Evolutionary conservation across 768 basidiomycete genomes (phyloP).

Genomic region (Gymnopilus dilepis): DNA sequence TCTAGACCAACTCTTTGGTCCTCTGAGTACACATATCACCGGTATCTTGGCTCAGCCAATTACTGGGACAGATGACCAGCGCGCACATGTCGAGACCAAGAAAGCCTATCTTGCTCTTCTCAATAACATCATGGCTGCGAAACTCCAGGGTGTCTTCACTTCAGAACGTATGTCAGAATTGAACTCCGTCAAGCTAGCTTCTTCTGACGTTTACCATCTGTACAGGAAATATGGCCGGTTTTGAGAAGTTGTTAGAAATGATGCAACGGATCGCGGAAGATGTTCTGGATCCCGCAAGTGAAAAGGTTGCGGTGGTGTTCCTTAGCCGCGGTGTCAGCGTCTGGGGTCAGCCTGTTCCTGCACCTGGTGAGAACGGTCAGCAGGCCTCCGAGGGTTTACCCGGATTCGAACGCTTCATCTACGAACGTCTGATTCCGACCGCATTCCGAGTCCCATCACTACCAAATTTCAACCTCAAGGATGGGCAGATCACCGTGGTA

Average conservation of each 20-base stretch:
- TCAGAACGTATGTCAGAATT: constrained; percentile 72
- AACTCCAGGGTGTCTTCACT: constrained; percentile 82
- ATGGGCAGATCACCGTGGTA: constrained; percentile 86
- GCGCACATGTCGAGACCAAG: constrained; percentile 81
- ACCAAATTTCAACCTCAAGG: constrained; percentile 85
- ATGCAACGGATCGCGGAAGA: constrained; percentile 79
- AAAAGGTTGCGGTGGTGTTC: constrained; percentile 83
- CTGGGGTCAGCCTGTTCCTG: constrained; percentile 65
- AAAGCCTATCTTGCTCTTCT: constrained; percentile 87
- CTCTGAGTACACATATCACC: constrained; percentile 83
- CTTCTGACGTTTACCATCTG: background rate
- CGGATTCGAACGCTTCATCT: constrained; percentile 92
- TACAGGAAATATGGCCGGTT: constrained; percentile 55
- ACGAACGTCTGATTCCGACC: constrained; percentile 81
- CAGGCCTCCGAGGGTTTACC: constrained; percentile 57
- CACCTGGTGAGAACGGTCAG: constrained; percentile 39
- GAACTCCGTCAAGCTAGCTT: background rate
- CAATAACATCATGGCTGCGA: constrained; percentile 80
- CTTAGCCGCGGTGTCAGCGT: constrained; percentile 67
- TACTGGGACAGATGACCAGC: constrained; percentile 85
- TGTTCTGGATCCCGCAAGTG: constrained; percentile 72
- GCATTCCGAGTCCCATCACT: constrained; percentile 83
- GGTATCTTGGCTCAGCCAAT: constrained; percentile 80
- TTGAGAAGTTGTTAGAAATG: constrained; percentile 77
- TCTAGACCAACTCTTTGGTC: constrained; percentile 87